Percentiles rank a stretch among this genome's conserved stretches.
Conservation (phyloP, 768 basidiomycete species). For the Butyriboletus loyo region DNA sequence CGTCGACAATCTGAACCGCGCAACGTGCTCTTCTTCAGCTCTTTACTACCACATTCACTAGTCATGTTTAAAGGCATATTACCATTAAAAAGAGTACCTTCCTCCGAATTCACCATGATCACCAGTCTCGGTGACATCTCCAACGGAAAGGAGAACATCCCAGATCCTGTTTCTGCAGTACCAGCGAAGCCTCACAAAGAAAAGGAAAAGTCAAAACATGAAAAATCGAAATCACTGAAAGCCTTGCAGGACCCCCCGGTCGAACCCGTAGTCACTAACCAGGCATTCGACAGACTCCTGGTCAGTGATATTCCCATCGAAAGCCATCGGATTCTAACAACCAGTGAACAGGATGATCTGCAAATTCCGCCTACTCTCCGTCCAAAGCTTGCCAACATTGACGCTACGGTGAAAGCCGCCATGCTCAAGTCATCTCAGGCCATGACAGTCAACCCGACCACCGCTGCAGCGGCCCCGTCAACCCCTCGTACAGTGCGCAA, state of each 20-base stretch:
- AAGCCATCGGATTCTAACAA: neutral
- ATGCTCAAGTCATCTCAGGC: conserved; percentile 86
- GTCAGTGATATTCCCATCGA: conserved; percentile 40
- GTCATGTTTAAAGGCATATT: conserved; percentile 81
- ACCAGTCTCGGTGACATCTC: conserved; percentile 48
- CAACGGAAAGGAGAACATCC: conserved; percentile 69
- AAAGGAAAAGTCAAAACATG: conserved; percentile 34
- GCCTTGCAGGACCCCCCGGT: conserved; percentile 35
- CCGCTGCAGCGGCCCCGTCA: conserved; percentile 30
- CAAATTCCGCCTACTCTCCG: conserved; percentile 80
- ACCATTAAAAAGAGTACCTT: conserved; percentile 62
- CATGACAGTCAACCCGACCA: conserved; percentile 43
- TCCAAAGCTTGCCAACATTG: conserved; percentile 77
- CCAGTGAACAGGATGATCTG: conserved; percentile 66
- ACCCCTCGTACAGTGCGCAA: conserved; percentile 62
- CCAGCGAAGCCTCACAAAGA: conserved; percentile 32
- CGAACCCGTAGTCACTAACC: conserved; percentile 46
- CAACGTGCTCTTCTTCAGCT: conserved; percentile 1
- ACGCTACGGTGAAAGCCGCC: conserved; percentile 81
- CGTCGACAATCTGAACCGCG: conserved; percentile 33
- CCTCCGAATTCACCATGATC: conserved; percentile 72
- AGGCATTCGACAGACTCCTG: conserved; percentile 79
- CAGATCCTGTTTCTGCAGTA: conserved; percentile 35
- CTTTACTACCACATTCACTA: conserved; percentile 2
- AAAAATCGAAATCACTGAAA: conserved; percentile 46